Evolutionary conservation across 2,329 filamentous ascomycete species (phyloP).

Genomic region (Trichoderma polysporum): DNA sequence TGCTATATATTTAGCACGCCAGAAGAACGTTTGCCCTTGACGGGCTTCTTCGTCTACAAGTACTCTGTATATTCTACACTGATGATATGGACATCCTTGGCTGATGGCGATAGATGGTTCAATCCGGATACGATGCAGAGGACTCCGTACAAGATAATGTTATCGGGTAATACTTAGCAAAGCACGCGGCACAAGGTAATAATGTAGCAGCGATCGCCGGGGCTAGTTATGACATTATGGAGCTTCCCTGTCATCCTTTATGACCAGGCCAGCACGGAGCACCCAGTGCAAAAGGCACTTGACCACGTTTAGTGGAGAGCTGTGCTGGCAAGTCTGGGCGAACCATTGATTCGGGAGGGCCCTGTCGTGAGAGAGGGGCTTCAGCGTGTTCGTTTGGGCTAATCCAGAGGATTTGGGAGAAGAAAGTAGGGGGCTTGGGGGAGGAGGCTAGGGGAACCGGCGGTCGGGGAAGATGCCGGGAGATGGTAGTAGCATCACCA

Average conservation of each 20-base stretch:
- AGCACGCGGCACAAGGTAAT: too few relatives aligned
- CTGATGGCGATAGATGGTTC: too few relatives aligned
- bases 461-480: conserved; percentile 17
- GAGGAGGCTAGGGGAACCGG: background rate
- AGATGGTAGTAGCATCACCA: background rate
- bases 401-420: background rate
- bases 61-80: background rate
- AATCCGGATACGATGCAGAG: too few relatives aligned
- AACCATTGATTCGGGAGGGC: conserved; percentile 3
- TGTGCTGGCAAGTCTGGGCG: conserved; percentile 11
- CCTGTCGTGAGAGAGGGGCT: conserved; percentile 9
- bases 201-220: background rate
- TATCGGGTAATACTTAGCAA: too few relatives aligned
- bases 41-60: background rate
- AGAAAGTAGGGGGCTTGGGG: background rate
- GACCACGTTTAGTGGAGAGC: conserved; percentile 14
- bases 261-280: background rate
- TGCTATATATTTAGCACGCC: background rate
- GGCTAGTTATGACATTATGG: conserved; percentile 2
- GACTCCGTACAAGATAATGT: too few relatives aligned
- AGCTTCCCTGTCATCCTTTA: background rate
- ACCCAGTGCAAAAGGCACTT: background rate
- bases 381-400: background rate
- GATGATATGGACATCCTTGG: background rate
- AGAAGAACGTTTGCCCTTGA: background rate